Base-by-base conservation (phyloP, 257 asterid species). In the Ilex aquifolium region DNA sequence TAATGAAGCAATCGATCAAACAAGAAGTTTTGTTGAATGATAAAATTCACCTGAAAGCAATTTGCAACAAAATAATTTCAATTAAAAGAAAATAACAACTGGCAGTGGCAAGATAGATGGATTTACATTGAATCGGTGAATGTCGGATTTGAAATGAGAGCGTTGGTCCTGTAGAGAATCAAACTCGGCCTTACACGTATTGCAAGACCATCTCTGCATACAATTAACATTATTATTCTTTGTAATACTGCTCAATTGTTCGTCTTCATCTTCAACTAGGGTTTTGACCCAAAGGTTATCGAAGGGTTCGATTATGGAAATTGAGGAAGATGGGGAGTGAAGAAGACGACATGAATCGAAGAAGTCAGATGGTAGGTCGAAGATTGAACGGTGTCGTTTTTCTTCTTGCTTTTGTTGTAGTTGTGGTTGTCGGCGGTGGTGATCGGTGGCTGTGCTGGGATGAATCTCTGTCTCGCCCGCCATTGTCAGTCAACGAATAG, bases 121-220 rank as follows among this genome's bases (percentile, higher is more conserved):
- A 46, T 53, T 15, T 76, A 92, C 99, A 70, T 92, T 92, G 67
- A 92, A 81, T 48, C 99, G 96, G 72, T 92, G 99, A 69, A 92
- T 72, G 73, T 89, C 99, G 63, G 96, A 92, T 72, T 90, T 89
- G 76, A 92, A 92, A 77, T 92, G 99, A 54, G 82, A 78, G 21
- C 99, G 93, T 74, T 92, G 99, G 67, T 87, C 97, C 10, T 31
- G 78, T 32, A 92, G 97, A 53, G 99, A 92, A 67, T 92, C 96
- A 76, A 92, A 92, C 71, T 89, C 97, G 17, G 85, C 80, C 65
- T 87, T 87, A 67, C 99, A 92, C 31, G 96, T 89, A 73, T 72
- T 87, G 80, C 99, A 92, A 58, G 96, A 81, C 99, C 96, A 92
- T 72, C 88, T 82, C 76, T 84, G 93, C 87, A 76, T 80, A 61